Evolutionary conservation across 129 eudicot genomes (phyloP), one percentile per base, ranked within the genome.

Genomic region (Centaurea solstitialis): DNA sequence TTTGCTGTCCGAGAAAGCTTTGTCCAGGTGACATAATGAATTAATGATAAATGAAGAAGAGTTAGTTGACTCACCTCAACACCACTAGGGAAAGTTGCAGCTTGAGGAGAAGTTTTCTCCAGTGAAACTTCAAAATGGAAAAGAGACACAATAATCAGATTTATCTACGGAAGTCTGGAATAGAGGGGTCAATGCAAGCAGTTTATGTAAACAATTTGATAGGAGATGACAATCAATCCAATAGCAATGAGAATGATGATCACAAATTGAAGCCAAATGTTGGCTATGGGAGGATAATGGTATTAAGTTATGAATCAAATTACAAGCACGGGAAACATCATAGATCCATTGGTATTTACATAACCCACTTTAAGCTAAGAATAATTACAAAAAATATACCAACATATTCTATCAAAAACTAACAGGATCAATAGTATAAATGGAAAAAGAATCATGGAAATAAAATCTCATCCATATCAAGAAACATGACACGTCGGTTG

Each of bases 61-160:
- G 15, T 9, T 7, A 7, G 43, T 4, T 33, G 76, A 75, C 78
- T 64, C 81, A 88, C 94, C 97, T 92, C 91, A 85, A 88, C 81
- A 68, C 87, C 94, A 68, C 69, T 76, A 47, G 94, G 97, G 67
- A 92, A 90, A 71, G 89, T 88, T 23, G 91, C 84, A 65, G 80
- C 73, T 21, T 47, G 74, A 11, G 72, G 21, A 76, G 82, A n/a
- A 24, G 64, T 88, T 68, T 84, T 91, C 87, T 89, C 86, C 37
- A 24, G 10, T 35, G 87, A 71, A 5, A 75, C 88, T 70, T 84
- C 82, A 68, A 88, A 82, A 65, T 33, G 30, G 73, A 61, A 35
- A 57, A 18, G 21, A n/a, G 15, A 70, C n/a, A 47, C 30, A 24
- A 15, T 15, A 50, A 50, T 50, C 62, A 50, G 62, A 50, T 61